Evolutionary conservation across 163 green algal species (phyloP).

Genomic region (Chlamydomonas reinhardtii): DNA sequence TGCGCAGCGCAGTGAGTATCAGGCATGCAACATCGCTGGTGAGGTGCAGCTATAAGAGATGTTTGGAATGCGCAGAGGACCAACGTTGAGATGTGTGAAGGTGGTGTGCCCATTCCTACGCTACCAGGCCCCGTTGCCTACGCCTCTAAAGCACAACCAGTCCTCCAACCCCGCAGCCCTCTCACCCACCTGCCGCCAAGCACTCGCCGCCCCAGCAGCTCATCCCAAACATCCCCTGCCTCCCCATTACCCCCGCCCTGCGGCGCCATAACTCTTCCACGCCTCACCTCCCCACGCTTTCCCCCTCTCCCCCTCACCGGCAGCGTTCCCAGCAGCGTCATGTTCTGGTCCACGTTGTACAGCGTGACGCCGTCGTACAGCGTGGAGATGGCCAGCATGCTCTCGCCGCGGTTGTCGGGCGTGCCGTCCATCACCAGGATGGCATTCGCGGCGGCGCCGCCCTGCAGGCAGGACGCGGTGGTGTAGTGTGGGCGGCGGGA

Average conservation of each 20-base stretch:
- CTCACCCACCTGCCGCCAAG: too few species aligned
- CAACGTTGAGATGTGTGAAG: too few species aligned
- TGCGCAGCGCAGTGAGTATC: neutral
- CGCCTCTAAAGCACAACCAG: too few species aligned
- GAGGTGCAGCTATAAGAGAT: too few species aligned
- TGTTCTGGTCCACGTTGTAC: conserved; percentile 47
- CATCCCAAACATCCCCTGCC: too few species aligned
- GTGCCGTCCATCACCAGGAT: conserved; percentile 49
- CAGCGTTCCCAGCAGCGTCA: conserved; percentile 39
- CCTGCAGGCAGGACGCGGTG: neutral
- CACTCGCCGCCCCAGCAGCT: too few species aligned
- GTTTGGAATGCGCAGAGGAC: too few species aligned
- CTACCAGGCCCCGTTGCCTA: too few species aligned
- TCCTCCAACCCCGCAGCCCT: too few species aligned
- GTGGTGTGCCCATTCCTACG: too few species aligned
- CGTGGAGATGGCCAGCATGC: conserved; percentile 26
- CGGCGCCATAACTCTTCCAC: neutral
- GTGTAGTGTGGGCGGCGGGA: neutral
- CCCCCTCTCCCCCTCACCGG: conserved; percentile 4
- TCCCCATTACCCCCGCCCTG: too few species aligned
- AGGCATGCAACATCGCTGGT: neutral
- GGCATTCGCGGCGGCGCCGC: neutral
- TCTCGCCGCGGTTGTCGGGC: conserved; percentile 34
- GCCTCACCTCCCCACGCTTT: neutral
- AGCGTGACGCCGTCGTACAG: conserved; percentile 29